Percentiles rank a stretch among this genome's conserved stretches.
These are phyloP conservation scores for Nannochloropsis oceanica DNA, from an alignment of 108 stramenopile genomes.

Conservation along the genomic window DNA sequence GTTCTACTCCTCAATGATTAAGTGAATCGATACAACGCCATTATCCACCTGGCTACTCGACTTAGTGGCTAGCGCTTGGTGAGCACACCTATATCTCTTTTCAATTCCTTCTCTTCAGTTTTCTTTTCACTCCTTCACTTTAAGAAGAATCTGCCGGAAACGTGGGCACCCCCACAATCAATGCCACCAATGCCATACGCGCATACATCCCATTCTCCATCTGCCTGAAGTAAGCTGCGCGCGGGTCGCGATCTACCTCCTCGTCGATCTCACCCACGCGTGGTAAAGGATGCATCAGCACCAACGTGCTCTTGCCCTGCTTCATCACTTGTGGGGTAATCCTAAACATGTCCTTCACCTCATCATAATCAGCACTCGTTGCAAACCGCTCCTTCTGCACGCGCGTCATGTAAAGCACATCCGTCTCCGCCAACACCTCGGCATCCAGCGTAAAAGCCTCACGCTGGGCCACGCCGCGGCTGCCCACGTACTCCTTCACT, in stretches of 20 bases:
- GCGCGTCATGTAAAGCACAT: conserved; percentile 89
- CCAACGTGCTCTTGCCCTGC: conserved; percentile 52
- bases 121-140: too few species aligned
- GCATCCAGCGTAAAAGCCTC: neutral
- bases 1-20: too few species aligned
- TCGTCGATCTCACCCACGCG: conserved; percentile 76
- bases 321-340: conserved; percentile 59
- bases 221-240: conserved; percentile 95
- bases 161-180: conserved; percentile 42
- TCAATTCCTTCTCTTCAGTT: neutral
- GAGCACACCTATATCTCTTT: neutral
- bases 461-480: neutral
- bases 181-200: conserved; percentile 82
- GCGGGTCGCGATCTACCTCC: conserved; percentile 77
- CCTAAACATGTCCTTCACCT: conserved; percentile 63
- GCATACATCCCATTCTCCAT: conserved; percentile 97
- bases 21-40: neutral
- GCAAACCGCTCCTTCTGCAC: conserved; percentile 90
- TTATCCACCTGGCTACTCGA: neutral
- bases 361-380: conserved; percentile 53
- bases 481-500: conserved; percentile 53
- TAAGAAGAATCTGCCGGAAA: too few species aligned
- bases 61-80: neutral
- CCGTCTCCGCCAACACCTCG: conserved; percentile 49
- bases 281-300: conserved; percentile 83